Evolutionary conservation across 2,329 filamentous ascomycete species (phyloP).

Genomic region (Rhinocladiella mackenziei): DNA sequence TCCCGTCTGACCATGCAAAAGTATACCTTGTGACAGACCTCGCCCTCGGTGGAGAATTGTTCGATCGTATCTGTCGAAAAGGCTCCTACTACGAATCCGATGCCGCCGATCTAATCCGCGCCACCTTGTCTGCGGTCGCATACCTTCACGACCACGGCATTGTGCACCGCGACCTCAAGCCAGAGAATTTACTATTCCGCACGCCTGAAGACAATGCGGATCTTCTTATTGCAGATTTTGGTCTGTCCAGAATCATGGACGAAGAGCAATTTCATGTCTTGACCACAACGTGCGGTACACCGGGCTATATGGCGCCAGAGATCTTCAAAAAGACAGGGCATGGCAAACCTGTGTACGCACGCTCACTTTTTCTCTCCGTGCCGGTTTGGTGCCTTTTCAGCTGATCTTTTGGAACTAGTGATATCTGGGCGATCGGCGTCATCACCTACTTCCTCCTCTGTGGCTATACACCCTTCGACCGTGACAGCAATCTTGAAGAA

Average conservation of each 20-base stretch:
- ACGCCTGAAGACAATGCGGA: constrained; percentile 98
- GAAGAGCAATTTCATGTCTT: constrained; percentile 97
- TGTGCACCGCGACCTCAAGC: constrained; percentile 95
- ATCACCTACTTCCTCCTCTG: constrained; percentile 98
- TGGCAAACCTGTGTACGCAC: constrained; percentile 81
- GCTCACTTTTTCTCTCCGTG: neutral
- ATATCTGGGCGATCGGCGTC: constrained; percentile 96
- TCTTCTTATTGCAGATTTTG: constrained; percentile 94
- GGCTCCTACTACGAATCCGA: constrained; percentile 98
- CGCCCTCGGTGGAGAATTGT: constrained; percentile 90
- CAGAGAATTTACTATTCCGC: constrained; percentile 92
- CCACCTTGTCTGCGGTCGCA: constrained; percentile 92
- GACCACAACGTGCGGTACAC: constrained; percentile 95
- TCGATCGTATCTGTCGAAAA: constrained; percentile 97
- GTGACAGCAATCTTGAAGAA: constrained; percentile 95
- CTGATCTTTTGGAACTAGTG: constrained; percentile 44
- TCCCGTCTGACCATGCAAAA: constrained; percentile 34
- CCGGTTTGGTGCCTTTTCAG: neutral
- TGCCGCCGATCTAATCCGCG: constrained; percentile 89
- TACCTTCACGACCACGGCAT: constrained; percentile 99
- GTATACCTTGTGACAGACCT: constrained; percentile 97
- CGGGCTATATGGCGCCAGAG: constrained; percentile 98
- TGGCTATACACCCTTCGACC: constrained; percentile 96
- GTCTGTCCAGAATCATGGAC: constrained; percentile 94
- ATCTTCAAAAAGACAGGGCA: constrained; percentile 99